Conservation (phyloP, 306 rosid species). For the Gynostemma pentaphyllum region DNA sequence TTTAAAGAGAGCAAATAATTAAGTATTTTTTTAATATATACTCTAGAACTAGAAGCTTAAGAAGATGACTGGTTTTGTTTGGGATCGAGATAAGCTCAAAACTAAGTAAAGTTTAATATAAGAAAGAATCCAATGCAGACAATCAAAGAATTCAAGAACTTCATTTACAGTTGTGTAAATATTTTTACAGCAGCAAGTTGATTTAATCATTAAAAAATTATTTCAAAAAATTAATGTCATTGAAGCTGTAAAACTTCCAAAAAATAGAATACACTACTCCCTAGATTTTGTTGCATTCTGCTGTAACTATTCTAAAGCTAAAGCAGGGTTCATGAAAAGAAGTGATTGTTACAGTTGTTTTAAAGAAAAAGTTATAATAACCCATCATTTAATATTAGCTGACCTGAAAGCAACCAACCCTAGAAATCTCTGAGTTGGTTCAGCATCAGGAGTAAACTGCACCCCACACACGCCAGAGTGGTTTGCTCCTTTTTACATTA, state of each 20-base stretch:
- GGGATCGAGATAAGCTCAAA: too few relatives aligned
- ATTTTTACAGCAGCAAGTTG: background rate
- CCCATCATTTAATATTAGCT: constrained; percentile 10
- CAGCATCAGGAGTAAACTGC: background rate
- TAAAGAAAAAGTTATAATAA: constrained; percentile 18
- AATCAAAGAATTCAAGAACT: background rate
- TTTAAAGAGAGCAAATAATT: background rate
- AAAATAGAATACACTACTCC: background rate
- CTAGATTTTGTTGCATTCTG: constrained; percentile 8
- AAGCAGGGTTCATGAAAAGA: constrained; percentile 14
- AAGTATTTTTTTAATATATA: background rate
- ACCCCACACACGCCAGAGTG: background rate
- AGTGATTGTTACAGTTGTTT: constrained; percentile 21
- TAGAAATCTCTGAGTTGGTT: background rate
- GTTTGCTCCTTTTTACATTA: constrained; percentile 6
- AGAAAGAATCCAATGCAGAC: background rate
- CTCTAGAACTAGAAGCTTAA: background rate
- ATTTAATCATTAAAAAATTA: background rate
- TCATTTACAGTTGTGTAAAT: background rate
- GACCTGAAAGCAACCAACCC: constrained; percentile 6
- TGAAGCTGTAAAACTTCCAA: background rate
- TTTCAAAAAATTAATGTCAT: background rate
- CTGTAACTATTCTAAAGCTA: constrained; percentile 15
- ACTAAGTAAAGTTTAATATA: too few relatives aligned
- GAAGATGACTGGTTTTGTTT: background rate